phyloP scores from a whole-genome alignment of 176 grass and related monocot genomes.

The Tillandsia leiboldiana region DNA sequence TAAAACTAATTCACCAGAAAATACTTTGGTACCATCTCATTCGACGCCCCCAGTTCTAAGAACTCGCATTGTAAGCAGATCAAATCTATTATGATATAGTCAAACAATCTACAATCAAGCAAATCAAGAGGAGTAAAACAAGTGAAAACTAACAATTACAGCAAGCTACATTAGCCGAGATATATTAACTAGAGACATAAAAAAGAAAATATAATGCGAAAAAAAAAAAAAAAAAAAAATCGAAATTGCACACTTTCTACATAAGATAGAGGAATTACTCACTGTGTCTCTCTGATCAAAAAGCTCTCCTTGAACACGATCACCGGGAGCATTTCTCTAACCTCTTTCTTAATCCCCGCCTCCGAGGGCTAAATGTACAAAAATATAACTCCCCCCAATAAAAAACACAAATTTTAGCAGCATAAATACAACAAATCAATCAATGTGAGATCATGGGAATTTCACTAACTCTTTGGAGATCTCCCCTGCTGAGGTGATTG shows the following conservation, averaged over 20 bases:
- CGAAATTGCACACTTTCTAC: neutral
- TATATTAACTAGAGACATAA: too few species aligned
- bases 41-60: too few species aligned
- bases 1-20: too few species aligned
- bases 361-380: conserved; percentile 41
- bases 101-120: too few species aligned
- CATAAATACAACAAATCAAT: conserved; percentile 4
- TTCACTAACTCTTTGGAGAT: conserved; percentile 50
- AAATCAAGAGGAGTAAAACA: too few species aligned
- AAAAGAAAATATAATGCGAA: neutral
- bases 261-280: conserved; percentile 27
- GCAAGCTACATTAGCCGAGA: too few species aligned
- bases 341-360: conserved; percentile 69
- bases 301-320: conserved; percentile 93
- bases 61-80: too few species aligned
- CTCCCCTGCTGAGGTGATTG: conserved; percentile 50
- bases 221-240: neutral
- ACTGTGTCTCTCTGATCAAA: conserved; percentile 93
- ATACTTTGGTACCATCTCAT: too few species aligned
- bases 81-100: too few species aligned
- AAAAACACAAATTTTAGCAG: conserved; percentile 1
- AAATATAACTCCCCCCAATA: conserved; percentile 4
- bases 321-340: conserved; percentile 83
- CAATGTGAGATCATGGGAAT: neutral
- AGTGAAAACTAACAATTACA: too few species aligned